A percentile compares a stretch with the other conserved stretches of the same genome.
Conservation (phyloP, 2,329 filamentous ascomycete species). For the Dothiorella sarmentorum region DNA sequence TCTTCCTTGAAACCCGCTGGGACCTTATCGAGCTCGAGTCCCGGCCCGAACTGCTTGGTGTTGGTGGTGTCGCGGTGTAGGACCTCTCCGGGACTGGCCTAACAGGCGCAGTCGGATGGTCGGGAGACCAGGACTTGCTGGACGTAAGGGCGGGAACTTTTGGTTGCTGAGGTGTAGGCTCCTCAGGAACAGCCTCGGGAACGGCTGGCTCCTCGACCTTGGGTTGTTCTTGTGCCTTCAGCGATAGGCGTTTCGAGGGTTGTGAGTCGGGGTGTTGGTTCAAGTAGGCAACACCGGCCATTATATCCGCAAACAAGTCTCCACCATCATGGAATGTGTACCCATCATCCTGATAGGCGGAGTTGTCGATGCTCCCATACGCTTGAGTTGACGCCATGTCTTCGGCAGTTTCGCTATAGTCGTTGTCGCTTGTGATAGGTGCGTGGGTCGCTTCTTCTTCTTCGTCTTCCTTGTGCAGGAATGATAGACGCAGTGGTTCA, state of each 20-base stretch:
- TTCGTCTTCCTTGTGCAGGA: background rate
- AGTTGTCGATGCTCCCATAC: background rate
- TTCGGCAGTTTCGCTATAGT: background rate
- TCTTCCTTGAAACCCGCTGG: background rate
- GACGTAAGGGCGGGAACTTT: background rate
- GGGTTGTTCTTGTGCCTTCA: background rate
- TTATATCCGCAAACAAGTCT: slow-evolving; percentile 8
- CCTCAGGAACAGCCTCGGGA: background rate
- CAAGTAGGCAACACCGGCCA: slow-evolving; percentile 8
- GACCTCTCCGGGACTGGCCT: background rate
- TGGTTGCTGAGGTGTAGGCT: background rate
- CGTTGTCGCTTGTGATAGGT: background rate
- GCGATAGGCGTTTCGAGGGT: background rate
- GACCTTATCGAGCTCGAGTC: background rate
- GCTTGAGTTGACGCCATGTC: background rate
- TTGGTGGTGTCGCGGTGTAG: background rate
- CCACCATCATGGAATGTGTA: background rate
- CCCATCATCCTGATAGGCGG: background rate
- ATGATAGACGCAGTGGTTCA: slow-evolving; percentile 8
- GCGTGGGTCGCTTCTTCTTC: background rate
- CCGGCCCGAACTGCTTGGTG: background rate
- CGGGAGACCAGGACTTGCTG: slow-evolving; percentile 7
- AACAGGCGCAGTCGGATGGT: background rate
- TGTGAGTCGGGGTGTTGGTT: background rate
- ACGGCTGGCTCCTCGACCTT: background rate